Percentiles rank a stretch among this genome's conserved stretches.
These are phyloP conservation scores for Groenewaldozyma auringiensis DNA, from an alignment of 1,139 yeast species.

Conservation along the genomic window DNA sequence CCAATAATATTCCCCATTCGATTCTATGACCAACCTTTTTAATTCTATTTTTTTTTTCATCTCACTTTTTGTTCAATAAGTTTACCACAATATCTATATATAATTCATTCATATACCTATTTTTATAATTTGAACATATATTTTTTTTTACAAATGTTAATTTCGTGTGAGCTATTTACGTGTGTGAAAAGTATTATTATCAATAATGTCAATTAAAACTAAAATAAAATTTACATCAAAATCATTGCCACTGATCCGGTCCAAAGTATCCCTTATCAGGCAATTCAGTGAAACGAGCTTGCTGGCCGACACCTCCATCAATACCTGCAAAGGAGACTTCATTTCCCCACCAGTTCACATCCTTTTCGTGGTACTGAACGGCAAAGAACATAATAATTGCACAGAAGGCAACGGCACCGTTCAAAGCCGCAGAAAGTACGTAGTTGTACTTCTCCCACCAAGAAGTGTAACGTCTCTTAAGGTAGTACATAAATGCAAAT, in stretches of 20 bases:
- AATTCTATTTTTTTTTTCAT: too few species aligned
- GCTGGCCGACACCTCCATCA: conserved; percentile 39
- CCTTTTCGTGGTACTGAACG: conserved; percentile 40
- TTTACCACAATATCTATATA: too few species aligned
- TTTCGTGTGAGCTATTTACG: too few species aligned
- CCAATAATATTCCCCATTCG: too few species aligned
- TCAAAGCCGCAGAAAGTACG: conserved; percentile 48
- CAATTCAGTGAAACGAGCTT: conserved; percentile 25
- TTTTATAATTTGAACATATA: too few species aligned
- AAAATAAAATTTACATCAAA: conserved; percentile 2
- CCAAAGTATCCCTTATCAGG: conserved; percentile 44
- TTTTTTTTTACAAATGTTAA: too few species aligned
- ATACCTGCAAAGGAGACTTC: conserved; percentile 37
- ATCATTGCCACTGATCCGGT: conserved; percentile 23
- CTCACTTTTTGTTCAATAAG: too few species aligned
- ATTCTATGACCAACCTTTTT: too few species aligned
- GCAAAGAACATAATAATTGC: conserved; percentile 50
- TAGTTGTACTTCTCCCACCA: conserved; percentile 67
- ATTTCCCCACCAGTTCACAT: conserved; percentile 57
- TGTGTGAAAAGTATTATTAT: too few species aligned
- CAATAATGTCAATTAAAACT: background rate
- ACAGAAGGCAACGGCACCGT: conserved; percentile 54
- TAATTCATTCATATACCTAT: too few species aligned
- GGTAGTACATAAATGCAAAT: conserved; percentile 45
- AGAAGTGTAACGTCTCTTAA: conserved; percentile 41